Percentiles rank a stretch among this genome's conserved stretches.
These are phyloP conservation scores for Sindora glabra DNA, from an alignment of 306 rosid genomes.

Conservation along the genomic window DNA sequence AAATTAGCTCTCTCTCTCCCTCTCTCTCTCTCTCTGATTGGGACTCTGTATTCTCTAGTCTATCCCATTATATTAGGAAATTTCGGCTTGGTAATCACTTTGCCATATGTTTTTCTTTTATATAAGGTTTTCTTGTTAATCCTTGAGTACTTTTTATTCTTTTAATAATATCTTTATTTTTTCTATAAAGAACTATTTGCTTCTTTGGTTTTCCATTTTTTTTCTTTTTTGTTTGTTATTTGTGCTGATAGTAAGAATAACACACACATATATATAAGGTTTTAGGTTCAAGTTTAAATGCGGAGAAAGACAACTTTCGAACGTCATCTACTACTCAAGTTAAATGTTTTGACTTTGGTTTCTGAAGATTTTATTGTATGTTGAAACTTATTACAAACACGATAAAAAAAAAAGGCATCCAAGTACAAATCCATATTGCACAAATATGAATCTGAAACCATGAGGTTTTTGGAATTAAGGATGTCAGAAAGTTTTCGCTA, in stretches of 20 bases:
- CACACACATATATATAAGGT: too few species aligned
- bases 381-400: too few species aligned
- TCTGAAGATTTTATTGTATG: neutral
- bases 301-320: neutral
- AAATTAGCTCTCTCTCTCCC: neutral
- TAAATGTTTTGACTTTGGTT: neutral
- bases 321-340: neutral
- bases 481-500: neutral
- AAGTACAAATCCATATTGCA: neutral
- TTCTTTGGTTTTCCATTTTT: too few species aligned
- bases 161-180: neutral
- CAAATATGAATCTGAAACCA: neutral
- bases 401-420: too few species aligned
- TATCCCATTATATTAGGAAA: neutral
- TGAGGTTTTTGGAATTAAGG: neutral
- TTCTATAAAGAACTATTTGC: too few species aligned
- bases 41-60: neutral
- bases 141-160: neutral
- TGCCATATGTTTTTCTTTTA: too few species aligned
- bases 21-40: neutral
- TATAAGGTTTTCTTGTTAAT: too few species aligned
- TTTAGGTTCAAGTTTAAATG: neutral
- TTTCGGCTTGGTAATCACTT: neutral
- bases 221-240: too few species aligned
- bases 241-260: too few species aligned